Evolutionary conservation across 148 eudicot species (phyloP).

Genomic region (Linanthus parryae): DNA sequence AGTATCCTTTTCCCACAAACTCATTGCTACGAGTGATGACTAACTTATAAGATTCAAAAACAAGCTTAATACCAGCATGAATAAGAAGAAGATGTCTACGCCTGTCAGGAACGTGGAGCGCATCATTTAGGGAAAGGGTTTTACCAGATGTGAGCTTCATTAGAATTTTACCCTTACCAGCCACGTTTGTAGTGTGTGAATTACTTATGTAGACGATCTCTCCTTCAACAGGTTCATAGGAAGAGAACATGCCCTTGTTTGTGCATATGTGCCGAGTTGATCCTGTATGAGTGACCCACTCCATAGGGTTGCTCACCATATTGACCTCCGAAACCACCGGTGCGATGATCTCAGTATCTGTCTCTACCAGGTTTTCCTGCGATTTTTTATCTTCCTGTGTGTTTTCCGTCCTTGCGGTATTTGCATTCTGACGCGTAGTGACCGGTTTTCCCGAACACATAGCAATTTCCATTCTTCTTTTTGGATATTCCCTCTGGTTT

Average conservation of each 20-base stretch:
- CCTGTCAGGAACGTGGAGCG: neutral
- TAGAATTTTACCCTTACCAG: neutral
- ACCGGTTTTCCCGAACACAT: neutral
- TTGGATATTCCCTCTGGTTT: too few species aligned
- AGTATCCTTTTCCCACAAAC: neutral
- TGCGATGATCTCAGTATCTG: neutral
- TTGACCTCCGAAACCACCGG: neutral
- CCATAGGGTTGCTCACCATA: neutral
- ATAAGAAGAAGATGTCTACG: neutral
- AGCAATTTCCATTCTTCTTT: too few species aligned
- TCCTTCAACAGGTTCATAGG: neutral
- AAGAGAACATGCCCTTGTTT: neutral
- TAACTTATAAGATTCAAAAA: neutral
- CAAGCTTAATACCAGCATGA: neutral
- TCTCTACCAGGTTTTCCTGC: neutral
- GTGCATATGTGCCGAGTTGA: neutral
- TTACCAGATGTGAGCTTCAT: neutral
- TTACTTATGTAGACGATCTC: neutral
- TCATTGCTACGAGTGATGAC: neutral
- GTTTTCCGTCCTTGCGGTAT: neutral
- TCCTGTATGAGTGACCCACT: neutral
- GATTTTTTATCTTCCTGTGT: neutral
- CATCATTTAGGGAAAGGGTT: neutral
- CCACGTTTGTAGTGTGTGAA: neutral
- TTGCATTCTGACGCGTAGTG: neutral